phyloP scores from a whole-genome alignment of 345 rosid species.

The Salix purpurea region DNA sequence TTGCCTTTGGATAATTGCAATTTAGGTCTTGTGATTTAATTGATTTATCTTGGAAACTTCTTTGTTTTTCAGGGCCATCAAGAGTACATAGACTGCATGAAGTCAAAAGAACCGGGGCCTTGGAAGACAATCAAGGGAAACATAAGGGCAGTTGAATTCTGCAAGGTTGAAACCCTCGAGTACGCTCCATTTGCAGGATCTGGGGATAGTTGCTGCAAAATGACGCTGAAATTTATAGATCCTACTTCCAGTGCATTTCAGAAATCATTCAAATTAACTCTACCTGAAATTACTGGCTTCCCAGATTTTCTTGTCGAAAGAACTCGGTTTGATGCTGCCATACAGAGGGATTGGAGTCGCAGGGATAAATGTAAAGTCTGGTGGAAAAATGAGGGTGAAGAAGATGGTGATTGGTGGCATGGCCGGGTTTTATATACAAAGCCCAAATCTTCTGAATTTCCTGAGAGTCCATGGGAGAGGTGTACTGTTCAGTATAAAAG shows the following conservation, averaged over 20 bases:
- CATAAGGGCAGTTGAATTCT: constrained; percentile 77
- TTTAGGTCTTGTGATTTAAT: background rate
- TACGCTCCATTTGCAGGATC: constrained; percentile 87
- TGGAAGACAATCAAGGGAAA: constrained; percentile 57
- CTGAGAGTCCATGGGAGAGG: constrained; percentile 97
- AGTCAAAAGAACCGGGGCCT: constrained; percentile 61
- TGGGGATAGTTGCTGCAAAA: constrained; percentile 96
- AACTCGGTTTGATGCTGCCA: constrained; percentile 80
- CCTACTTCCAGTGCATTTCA: constrained; percentile 51
- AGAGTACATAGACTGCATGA: constrained; percentile 49
- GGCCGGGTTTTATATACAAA: constrained; percentile 71
- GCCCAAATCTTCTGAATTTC: constrained; percentile 69
- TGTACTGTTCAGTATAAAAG: constrained; percentile 68
- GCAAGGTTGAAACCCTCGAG: constrained; percentile 74
- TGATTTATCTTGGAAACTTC: background rate
- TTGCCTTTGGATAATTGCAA: background rate
- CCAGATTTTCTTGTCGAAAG: constrained; percentile 96
- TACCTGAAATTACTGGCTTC: constrained; percentile 78
- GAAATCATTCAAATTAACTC: constrained; percentile 58
- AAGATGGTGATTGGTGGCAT: constrained; percentile 94
- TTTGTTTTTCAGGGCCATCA: constrained; percentile 76
- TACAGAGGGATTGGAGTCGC: constrained; percentile 72
- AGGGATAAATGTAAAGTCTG: constrained; percentile 94
- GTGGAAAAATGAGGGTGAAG: constrained; percentile 89
- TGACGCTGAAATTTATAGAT: constrained; percentile 77